Evolutionary conservation across 108 stramenopile species (phyloP), one percentile per base, ranked within the genome.

Genomic region (Fragilaria crotonensis): DNA sequence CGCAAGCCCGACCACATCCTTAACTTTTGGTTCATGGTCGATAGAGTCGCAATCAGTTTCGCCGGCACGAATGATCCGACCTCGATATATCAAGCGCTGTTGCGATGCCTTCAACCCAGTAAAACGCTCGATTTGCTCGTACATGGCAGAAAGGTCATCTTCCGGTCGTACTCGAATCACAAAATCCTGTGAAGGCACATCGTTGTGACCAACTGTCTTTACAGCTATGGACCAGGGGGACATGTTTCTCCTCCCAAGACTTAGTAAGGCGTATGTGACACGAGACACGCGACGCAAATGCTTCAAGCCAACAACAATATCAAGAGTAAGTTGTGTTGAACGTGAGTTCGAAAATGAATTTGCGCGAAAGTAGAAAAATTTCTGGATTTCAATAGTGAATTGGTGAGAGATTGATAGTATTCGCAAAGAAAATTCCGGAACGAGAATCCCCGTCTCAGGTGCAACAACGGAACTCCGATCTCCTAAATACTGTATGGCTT

Each of bases 11-110:
- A 44, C 70, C 55, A 94, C 84, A 57, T 90, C 89, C 53, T 47
- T 46, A 2, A 52, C 49, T 52, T 32, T 45, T 9, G 54, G 57
- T 32, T 60, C 59, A 5, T 53, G 17, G 18, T 50, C 29, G 18
- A n/a, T 41, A 44, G 41, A 30, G 30, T 51, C 51, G 46, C 48
- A 19, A 25, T 54, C 14, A 21, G 25, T 54, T 33, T 2, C 41
- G 7, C 27, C 62, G 30, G 19, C 68, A 47, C 18, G 52, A 47
- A 93, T 81, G 33, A 93, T 66, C 57, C 87, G 60, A 20, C 91
- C 91, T 18, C 88, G 73, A 54, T 93, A 93, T 62, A 93, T 93
- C 48, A 93, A 53, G 0, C 88, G 59, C 59, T 89, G 88, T 58
- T 84, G 80, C 58, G 51, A 59, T 1, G 73, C 72, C 56, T 70